Conservation (phyloP, 495 filamentous ascomycete genomes). For the Neurospora discreta region DNA sequence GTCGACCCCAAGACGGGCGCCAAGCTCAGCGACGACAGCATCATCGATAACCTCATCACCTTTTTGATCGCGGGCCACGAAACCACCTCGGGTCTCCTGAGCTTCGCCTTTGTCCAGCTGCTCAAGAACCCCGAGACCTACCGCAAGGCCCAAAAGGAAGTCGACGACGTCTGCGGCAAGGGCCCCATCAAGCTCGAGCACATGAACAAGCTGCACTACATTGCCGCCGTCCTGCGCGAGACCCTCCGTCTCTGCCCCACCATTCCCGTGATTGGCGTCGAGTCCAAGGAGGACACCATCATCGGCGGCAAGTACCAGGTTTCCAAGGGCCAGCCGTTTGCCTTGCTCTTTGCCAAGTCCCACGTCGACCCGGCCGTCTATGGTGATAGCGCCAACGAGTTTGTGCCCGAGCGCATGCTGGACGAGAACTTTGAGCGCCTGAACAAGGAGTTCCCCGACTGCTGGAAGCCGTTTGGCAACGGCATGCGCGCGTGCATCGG, state of each 20-base stretch:
- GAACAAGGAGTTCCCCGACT: constrained; percentile 32
- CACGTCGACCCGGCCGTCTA: constrained; percentile 39
- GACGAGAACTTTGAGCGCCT: constrained; percentile 49
- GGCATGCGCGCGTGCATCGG: constrained; percentile 42
- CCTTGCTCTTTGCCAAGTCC: constrained; percentile 43
- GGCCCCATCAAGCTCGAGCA: constrained; percentile 55
- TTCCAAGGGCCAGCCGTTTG: constrained; percentile 38
- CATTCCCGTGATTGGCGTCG: constrained; percentile 44
- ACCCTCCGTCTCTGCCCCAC: constrained; percentile 56
- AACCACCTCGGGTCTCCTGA: constrained; percentile 51
- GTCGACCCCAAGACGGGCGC: constrained; percentile 56
- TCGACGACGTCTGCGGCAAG: constrained; percentile 52
- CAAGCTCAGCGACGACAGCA: constrained; percentile 47
- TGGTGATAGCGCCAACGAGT: constrained; percentile 44
- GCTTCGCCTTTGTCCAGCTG: constrained; percentile 49
- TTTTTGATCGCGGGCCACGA: constrained; percentile 68
- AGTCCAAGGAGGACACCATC: constrained; percentile 34
- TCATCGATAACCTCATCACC: constrained; percentile 63
- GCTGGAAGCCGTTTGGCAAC: constrained; percentile 54
- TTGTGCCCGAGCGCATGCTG: constrained; percentile 54
- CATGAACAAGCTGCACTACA: constrained; percentile 43
- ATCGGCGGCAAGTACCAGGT: constrained; percentile 59
- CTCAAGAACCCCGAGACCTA: constrained; percentile 40
- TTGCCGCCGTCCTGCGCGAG: constrained; percentile 55
- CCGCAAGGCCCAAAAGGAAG: constrained; percentile 44